Evolutionary conservation across 2,329 filamentous ascomycete species (phyloP), one percentile per base, ranked within the genome.

Genomic region (Didymella keratinophila): DNA sequence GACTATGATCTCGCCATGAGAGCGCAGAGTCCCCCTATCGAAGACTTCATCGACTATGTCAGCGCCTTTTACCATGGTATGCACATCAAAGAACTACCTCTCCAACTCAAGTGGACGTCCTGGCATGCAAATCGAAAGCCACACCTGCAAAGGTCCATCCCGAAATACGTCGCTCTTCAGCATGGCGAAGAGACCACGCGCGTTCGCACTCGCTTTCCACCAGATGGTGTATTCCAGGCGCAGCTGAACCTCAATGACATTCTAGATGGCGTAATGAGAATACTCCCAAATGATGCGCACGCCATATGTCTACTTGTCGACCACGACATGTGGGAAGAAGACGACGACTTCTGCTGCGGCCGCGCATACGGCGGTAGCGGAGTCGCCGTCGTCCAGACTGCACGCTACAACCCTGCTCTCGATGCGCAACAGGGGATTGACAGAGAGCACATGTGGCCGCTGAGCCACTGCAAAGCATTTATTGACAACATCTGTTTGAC

Each of bases 301-400:
- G 80, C 87, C 0, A 68, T 89, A 1, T 66, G 87, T 0, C 70
- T 90, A 34, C 67, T 89, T 0, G 75, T 84, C 0, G 76, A 86
- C 32, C 83, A 88, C n/a, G 88, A 90, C 67, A 73, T 89, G 14
- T 89, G 87, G 66, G 87, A 90, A 64, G 85, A 88, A 0, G 88
- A 90, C 58, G 83, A 86, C 20, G 52, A 55, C 28, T 91, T 90
- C 66, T 86, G 84, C 52, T 89, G 87, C 60, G 88, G 88, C 0
- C 76, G 87, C 27, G 87, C 88, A 0, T 91, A 87, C 68, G 88
- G 88, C 0, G 85, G 82, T 0, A 86, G 83, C 56, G 79, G 88
- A 4, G 82, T 91, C 1, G 82, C 83, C 0, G 82, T 90, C 1
- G 84, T 91, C 0, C 87, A 84, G 0, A 82, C 79, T 0, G 86